A percentile compares a stretch with the other conserved stretches of the same genome.
phyloP scores from a whole-genome alignment of 1,284 basidiomycete genomes.

The Irpex sp. region DNA sequence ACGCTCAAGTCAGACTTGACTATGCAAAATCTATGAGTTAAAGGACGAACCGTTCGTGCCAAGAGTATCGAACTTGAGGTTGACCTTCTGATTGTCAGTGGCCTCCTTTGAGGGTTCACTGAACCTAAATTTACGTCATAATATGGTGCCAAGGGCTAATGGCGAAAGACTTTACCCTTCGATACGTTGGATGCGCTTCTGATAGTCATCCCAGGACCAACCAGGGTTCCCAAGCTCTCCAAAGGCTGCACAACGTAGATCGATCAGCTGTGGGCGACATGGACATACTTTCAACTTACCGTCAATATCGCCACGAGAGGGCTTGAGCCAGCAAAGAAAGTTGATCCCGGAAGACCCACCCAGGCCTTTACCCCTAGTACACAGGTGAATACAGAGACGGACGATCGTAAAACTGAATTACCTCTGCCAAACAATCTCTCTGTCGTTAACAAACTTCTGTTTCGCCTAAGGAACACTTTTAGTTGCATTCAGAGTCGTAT shows the following conservation, averaged over 20 bases:
- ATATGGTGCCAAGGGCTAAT: not conserved
- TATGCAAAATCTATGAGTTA: not conserved
- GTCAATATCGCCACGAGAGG: conserved; percentile 10
- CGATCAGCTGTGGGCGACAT: not conserved
- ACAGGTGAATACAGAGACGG: not conserved
- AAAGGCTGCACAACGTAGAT: conserved; percentile 3
- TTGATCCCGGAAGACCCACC: conserved; percentile 14
- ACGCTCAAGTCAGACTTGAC: not conserved
- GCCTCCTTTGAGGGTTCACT: conserved; percentile 10
- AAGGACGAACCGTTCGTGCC: conserved; percentile 6
- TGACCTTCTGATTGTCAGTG: conserved; percentile 6
- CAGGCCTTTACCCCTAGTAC: conserved; percentile 10
- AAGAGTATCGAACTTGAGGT: conserved; percentile 13
- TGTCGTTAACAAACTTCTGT: conserved; percentile 4
- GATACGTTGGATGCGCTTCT: not conserved
- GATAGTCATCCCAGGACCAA: conserved; percentile 15
- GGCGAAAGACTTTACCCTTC: conserved; percentile 12
- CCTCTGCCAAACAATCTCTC: not conserved
- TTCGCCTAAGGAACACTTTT: not conserved
- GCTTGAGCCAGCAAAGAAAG: conserved; percentile 13
- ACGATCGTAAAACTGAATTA: not conserved
- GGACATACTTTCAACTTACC: conserved; percentile 1
- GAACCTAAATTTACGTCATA: conserved; percentile 11
- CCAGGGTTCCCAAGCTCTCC: conserved; percentile 15
- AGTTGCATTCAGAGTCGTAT: not conserved